phyloP scores from a whole-genome alignment of 164 flowering plant species.

The Nymphaea thermarum region DNA sequence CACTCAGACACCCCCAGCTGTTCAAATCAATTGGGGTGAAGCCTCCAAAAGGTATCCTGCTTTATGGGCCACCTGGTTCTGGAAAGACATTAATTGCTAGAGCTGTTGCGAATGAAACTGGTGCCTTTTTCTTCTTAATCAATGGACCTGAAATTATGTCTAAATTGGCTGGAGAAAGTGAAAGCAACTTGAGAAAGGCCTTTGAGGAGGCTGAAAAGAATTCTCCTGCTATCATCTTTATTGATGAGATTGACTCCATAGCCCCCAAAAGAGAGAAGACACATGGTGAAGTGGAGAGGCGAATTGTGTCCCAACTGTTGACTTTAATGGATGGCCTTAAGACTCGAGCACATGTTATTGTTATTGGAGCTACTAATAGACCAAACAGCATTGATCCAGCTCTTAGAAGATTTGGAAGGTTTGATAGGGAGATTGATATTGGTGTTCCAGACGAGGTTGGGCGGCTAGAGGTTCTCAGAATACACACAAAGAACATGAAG shows the following conservation, averaged over 20 bases:
- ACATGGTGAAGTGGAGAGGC: conserved; percentile 67
- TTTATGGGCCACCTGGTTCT: conserved; percentile 23
- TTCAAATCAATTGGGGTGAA: conserved; percentile 16
- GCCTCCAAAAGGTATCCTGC: conserved; percentile 22
- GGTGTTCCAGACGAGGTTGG: conserved; percentile 70
- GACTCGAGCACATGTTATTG: conserved; percentile 13
- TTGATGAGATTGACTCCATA: conserved; percentile 75
- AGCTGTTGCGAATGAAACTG: conserved; percentile 26
- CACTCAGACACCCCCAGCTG: neutral
- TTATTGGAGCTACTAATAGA: conserved; percentile 8
- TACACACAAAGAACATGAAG: conserved; percentile 67
- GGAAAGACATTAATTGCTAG: conserved; percentile 27
- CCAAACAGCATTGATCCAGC: conserved; percentile 9
- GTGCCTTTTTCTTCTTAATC: conserved; percentile 23
- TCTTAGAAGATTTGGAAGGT: conserved; percentile 66
- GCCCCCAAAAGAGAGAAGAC: conserved; percentile 84
- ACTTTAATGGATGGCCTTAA: conserved; percentile 25
- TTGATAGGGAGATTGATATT: conserved; percentile 73
- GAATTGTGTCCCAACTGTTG: conserved; percentile 67
- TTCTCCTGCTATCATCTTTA: conserved; percentile 74
- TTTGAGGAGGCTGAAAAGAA: conserved; percentile 32
- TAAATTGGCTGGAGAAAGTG: conserved; percentile 23
- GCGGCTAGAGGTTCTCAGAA: conserved; percentile 49
- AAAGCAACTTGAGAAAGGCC: conserved; percentile 22
- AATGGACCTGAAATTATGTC: conserved; percentile 30